These are phyloP conservation scores for Dissoconium aciculare DNA, from an alignment of 2,329 filamentous ascomycete species.

Conservation along the genomic window DNA sequence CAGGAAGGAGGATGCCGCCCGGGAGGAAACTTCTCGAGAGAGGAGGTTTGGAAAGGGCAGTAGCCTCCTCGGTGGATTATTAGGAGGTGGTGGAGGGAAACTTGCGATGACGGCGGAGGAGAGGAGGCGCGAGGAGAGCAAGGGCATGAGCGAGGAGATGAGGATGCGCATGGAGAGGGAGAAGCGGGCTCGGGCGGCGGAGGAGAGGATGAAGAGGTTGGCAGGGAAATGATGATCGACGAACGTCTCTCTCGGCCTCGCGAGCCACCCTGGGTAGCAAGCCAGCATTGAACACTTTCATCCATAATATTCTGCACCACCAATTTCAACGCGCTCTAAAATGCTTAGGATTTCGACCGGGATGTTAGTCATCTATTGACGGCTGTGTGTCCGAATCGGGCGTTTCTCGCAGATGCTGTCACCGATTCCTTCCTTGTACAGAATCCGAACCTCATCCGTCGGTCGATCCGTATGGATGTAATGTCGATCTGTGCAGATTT, in stretches of 20 bases:
- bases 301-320: too few relatives aligned
- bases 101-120: conserved; percentile 63
- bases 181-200: conserved; percentile 75
- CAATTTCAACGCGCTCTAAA: background rate
- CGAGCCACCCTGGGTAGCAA: too few relatives aligned
- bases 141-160: conserved; percentile 80
- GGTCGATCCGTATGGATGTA: too few relatives aligned
- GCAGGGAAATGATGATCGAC: conserved; percentile 27
- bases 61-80: conserved; percentile 32
- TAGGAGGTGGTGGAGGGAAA: too few relatives aligned
- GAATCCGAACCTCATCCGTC: too few relatives aligned
- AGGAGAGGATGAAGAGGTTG: conserved; percentile 65
- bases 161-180: conserved; percentile 72
- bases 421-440: too few relatives aligned
- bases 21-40: conserved; percentile 34
- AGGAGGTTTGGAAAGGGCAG: conserved; percentile 37
- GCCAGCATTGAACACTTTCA: background rate
- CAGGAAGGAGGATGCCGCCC: conserved; percentile 48
- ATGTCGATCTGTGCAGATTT: too few relatives aligned
- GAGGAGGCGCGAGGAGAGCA: conserved; percentile 64
- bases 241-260: too few relatives aligned
- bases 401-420: too few relatives aligned
- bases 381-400: too few relatives aligned
- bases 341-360: too few relatives aligned
- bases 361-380: too few relatives aligned